Evolutionary conservation across 768 basidiomycete species (phyloP), one percentile per base, ranked within the genome.

Genomic region (Termitomyces sp.): DNA sequence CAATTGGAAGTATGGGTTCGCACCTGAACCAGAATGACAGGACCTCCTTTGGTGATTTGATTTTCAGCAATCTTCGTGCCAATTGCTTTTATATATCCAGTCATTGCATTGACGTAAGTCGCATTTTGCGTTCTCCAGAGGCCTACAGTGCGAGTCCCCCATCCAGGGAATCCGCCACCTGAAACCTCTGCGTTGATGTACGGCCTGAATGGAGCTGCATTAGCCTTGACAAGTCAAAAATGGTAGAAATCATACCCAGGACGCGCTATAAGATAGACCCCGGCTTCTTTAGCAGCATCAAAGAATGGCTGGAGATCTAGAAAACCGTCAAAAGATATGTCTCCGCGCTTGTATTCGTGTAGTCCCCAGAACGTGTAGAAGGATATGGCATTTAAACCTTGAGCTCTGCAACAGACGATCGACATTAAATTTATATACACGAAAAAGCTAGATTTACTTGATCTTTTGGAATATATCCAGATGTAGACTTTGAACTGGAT

Each of bases 41-140:
- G 82, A 0, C 84, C 84, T 10, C 81, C 84, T 17, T 80, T 77
- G 12, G 80, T 79, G 54, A 84, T 78, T 62, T 85, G 75, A 63
- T 83, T 81, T 46, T 68, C 68, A 4, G 80, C 78, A 30, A 82
- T 68, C 41, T 74, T 66, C 4, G 67, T 57, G 9, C 76, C 74
- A 4, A 84, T 67, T n/a, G 72, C 67, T 26, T 75, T 72, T 56
- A 83, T 73, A 50, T 85, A 77, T 40, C 71, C 73, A 37, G 69
- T 60, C 72, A 80, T 84, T 0, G 83, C 82, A 32, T 75, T 69
- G 28, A 75, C 55, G 54, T 73, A 76, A 3, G 74, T 69, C 10
- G 69, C 51, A 51, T 77, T 77, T 5, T 66, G 67, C 0, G 75
- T 76, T 56, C 75, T 67, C 74, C 74, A 77, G 43, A 77, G 63